A percentile compares a stretch with the other conserved stretches of the same genome.
These are phyloP conservation scores for Fusarium pseudonygamai DNA, from an alignment of 2,329 filamentous ascomycete species.

Conservation along the genomic window DNA sequence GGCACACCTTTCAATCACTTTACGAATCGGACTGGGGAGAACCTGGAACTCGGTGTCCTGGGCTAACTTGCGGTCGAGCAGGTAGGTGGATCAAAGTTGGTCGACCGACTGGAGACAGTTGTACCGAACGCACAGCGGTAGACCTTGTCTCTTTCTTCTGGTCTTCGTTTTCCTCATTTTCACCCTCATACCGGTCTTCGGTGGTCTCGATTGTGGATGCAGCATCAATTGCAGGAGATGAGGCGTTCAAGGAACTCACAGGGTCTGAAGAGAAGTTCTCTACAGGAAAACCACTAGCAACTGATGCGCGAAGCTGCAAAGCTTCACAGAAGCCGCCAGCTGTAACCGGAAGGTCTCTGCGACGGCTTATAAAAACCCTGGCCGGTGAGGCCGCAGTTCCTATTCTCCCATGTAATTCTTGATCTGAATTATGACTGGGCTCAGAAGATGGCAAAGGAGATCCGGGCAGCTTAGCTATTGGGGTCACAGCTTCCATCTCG, in stretches of 20 bases:
- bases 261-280: neutral
- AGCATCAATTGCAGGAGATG: neutral
- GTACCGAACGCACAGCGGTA: neutral
- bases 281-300: neutral
- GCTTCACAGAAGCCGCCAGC: neutral
- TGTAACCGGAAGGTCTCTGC: neutral
- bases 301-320: neutral
- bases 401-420: neutral
- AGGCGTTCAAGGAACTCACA: neutral
- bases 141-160: neutral
- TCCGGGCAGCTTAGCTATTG: neutral
- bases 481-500: neutral
- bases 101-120: neutral
- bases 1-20: neutral
- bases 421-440: neutral
- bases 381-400: neutral
- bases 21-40: neutral
- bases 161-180: neutral
- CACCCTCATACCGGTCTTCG: neutral
- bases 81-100: neutral
- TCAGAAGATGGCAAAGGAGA: neutral
- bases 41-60: neutral
- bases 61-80: neutral
- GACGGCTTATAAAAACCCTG: neutral
- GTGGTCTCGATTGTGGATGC: neutral